Evolutionary conservation across 2,329 filamentous ascomycete species (phyloP), one percentile per base, ranked within the genome.

Genomic region (Aspergillus alliaceus): DNA sequence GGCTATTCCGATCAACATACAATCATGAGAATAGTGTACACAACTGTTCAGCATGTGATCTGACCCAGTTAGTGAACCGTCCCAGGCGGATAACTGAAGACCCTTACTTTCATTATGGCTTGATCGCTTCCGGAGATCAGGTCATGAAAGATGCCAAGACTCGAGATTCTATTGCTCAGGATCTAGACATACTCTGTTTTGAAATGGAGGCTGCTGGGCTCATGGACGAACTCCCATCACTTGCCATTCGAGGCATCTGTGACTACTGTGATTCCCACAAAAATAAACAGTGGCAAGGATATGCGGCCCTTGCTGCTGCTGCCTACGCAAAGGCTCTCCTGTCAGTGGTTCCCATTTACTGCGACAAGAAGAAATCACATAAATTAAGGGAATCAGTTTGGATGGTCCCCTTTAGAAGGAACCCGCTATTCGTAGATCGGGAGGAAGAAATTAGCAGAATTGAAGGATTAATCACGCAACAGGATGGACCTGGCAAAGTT

Each of bases 71-170:
- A 11, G 49, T 66, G 1, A n/a, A 42, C 18, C 60, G 64, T 24
- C 14, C 22, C 12, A 51, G 20, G 15, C 62, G 66, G n/a, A 32
- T 11, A 4, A 48, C 57, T 3, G 18, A 57, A 5, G 55, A 62
- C 4, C 52, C 56, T 22, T 9, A 15, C 8, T 57, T 66, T 29
- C 61, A 67, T 51, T 67, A 69, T 53, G 68, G 69, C 3, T 56
- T 61, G 3, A 69, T 72, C 35, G 67, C 62, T 2, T 72, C 66
- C 2, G 68, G 66, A 7, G 64, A 68, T 42, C 58, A 62, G 25
- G 51, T 69, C n/a, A 61, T 71, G 11, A 69, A 60, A 27, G 37
- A 65, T 55, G 64, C 54, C 14, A 51, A 7, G 7, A 51, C 42
- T 6, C 47, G 68, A 32, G 66, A 70, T 25, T 14, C 15, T 8